Evolutionary conservation across 306 rosid genomes (phyloP), one percentile per base, ranked within the genome.

Genomic region (Prunus padus): DNA sequence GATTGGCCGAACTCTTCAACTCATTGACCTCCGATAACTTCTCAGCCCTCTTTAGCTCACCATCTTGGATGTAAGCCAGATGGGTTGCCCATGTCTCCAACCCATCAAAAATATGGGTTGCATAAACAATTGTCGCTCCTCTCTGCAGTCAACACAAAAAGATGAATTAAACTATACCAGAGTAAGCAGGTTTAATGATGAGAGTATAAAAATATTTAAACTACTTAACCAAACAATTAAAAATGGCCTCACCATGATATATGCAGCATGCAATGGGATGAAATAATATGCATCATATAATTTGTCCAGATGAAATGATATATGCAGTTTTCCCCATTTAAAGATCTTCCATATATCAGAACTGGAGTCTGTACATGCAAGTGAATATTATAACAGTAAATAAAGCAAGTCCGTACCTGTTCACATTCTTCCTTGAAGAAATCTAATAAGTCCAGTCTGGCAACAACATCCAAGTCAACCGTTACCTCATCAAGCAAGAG

Each of bases 21-120:
- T 94, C 97, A 7, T 76, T 71, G 47, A 92, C 84, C 79, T 87
- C 89, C n/a, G 89, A 86, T 77, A 94, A 56, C 87, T 86, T 92
- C 81, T 90, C 93, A 15, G 89, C 73, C 82, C 81, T 94, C 85
- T 83, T 92, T 66, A 92, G 84, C 78, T 86, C 91, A 31, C 98
- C 98, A 1, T 88, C 93, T 86, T 95, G 98, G 74, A 95, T 92
- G 82, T 95, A 92, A 78, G 97, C 98, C 65, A 95, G 81, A 84
- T 95, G 96, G 54, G 95, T 88, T 68, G 98, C 96, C 98, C 98
- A 95, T 66, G 96, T 86, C 87, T 92, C 98, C 75, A 92, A 90
- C 66, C 98, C 98, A 82, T 95, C 98, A 89, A 95, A 95, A 49
- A 92, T 92, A 81, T 95, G 98, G 31, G 98, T 92, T 80, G 98